Evolutionary conservation across 2,329 filamentous ascomycete genomes (phyloP), one percentile per base, ranked within the genome.

Genomic region (Hymenoscyphus scutula): DNA sequence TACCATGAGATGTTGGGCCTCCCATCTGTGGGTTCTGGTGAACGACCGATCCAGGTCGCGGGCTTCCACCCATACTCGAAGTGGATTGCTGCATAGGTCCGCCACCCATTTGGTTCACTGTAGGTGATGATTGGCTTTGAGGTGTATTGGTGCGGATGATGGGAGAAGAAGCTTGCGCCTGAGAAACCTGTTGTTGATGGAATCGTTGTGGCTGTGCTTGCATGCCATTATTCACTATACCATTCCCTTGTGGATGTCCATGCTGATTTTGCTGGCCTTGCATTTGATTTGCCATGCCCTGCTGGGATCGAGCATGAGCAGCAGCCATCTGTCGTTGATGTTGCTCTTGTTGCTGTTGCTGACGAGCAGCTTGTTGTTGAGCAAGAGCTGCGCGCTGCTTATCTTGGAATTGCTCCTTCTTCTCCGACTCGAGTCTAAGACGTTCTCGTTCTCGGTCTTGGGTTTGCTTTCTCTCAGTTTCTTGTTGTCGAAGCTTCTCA

Each of bases 21-120:
- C 80, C 79, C 80, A 87, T 86, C 0, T 82, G 78, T 1, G 76
- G 73, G 59, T 81, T 84, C 55, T 75, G 73, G 65, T 87, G 86
- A 3, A 86, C 84, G 5, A 87, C 86, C 17, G 88, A 90, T 0
- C 87, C 78, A 17, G 89, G 87, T 53, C 88, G 80, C 29, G 89
- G 89, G 70, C 88, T 91, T 58, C 80, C 85, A 23, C 86, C 87
- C 80, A 90, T 87, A 68, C 82, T 88, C 1, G 88, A 89, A 56
- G 83, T 85, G 30, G 85, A 86, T 38, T 82, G 81, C 65, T 88
- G 84, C 86, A 89, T 89, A 0, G 84, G 77, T 29, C 83, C 82
- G 64, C 71, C 69, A 7, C 66, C 68, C 63, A 73, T 71, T 38
- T 68, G 70, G 38, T 82, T 82, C n/a, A 85, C 81, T 80, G 85